A percentile compares a stretch with the other conserved stretches of the same genome.
Conservation (phyloP, 2,329 filamentous ascomycete genomes). For the Talaromyces rugulosus region DNA sequence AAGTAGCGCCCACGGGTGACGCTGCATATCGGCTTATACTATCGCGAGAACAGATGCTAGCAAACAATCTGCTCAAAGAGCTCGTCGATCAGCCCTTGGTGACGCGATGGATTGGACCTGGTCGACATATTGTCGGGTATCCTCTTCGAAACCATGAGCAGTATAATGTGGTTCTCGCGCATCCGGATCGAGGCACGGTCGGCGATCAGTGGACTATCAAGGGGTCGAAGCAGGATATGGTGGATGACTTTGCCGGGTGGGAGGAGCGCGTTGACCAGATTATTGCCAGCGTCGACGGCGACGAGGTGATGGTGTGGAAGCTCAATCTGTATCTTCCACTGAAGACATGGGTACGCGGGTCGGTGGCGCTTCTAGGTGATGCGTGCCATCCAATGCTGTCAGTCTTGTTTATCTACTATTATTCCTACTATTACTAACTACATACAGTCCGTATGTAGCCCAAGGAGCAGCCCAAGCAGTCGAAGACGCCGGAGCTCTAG, state of each 20-base stretch:
- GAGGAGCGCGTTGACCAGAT: conserved; percentile 57
- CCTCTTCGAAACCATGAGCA: conserved; percentile 63
- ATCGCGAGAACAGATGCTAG: conserved; percentile 60
- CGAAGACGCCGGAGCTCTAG: conserved; percentile 38
- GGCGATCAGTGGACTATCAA: conserved; percentile 61
- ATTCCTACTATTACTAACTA: not conserved
- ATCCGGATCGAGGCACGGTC: conserved; percentile 60
- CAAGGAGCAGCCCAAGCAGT: conserved; percentile 47
- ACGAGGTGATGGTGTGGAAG: conserved; percentile 37
- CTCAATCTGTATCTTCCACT: conserved; percentile 31
- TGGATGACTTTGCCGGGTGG: conserved; percentile 59
- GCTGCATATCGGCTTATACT: conserved; percentile 79
- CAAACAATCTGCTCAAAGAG: conserved; percentile 63
- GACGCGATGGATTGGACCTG: conserved; percentile 71
- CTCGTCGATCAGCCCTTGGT: conserved; percentile 65
- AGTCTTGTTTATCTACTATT: conserved; percentile 12
- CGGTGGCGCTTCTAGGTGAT: conserved; percentile 39
- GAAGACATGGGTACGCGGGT: conserved; percentile 30
- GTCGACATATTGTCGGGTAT: conserved; percentile 74
- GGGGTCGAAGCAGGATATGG: conserved; percentile 58
- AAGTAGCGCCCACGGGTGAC: conserved; percentile 55
- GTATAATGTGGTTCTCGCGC: conserved; percentile 61
- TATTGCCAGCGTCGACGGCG: conserved; percentile 58
- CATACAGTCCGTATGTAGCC: conserved; percentile 28
- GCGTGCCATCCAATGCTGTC: conserved; percentile 45